A percentile compares a stretch with the other conserved stretches of the same genome.
Conservation (phyloP, 2,329 filamentous ascomycete species). For the Elsinoe perseae region DNA sequence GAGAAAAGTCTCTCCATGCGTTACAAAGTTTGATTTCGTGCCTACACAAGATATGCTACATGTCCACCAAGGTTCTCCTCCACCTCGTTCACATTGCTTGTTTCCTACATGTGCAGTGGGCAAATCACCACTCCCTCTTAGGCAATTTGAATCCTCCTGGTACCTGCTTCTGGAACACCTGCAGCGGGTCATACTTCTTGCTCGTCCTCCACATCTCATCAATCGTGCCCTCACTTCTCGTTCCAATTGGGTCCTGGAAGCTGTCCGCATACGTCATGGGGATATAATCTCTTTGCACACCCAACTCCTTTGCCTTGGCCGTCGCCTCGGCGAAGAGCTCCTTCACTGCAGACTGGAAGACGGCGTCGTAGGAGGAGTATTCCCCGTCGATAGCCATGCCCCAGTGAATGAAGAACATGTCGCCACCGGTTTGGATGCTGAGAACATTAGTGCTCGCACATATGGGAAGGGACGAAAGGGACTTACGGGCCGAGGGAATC, state of each 20-base stretch:
- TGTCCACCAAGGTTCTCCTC: neutral
- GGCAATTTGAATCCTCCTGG: constrained; percentile 23
- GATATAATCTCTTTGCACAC: constrained; percentile 17
- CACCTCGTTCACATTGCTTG: neutral
- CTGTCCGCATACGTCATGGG: constrained; percentile 22
- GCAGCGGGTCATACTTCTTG: constrained; percentile 22
- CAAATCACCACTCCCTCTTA: neutral
- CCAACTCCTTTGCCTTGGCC: constrained; percentile 12
- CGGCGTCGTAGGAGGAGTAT: constrained; percentile 15
- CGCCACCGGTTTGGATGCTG: constrained; percentile 19
- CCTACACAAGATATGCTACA: neutral
- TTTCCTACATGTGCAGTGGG: neutral
- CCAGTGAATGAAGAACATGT: constrained; percentile 20
- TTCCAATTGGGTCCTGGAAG: constrained; percentile 22
- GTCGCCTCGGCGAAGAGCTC: constrained; percentile 16
- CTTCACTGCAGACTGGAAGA: constrained; percentile 18
- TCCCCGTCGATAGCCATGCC: constrained; percentile 18
- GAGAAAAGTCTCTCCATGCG: too few species aligned
- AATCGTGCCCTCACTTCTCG: constrained; percentile 17
- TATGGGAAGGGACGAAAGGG: neutral
- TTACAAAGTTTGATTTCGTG: neutral
- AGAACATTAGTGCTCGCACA: neutral
- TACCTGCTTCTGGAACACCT: constrained; percentile 22
- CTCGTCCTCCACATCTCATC: constrained; percentile 26
- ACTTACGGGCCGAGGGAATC: constrained; percentile 19